Conservation (phyloP, 2,329 filamentous ascomycete species). For the Xylariales sp. region DNA sequence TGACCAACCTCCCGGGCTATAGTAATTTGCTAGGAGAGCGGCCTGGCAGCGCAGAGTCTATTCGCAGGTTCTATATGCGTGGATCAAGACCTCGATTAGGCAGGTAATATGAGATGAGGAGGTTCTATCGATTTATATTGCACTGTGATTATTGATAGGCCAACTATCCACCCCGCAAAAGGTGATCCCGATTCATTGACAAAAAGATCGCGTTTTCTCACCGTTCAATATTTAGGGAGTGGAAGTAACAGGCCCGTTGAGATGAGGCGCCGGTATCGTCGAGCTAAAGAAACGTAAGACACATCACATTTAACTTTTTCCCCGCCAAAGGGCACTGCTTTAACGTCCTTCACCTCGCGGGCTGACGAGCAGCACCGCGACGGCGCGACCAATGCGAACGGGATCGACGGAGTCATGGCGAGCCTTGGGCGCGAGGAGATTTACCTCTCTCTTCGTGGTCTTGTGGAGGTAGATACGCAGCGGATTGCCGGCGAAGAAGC, state of each 20-base stretch:
- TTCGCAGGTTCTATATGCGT: not conserved
- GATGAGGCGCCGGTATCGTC: no score
- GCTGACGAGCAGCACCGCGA: slow-evolving; percentile 6
- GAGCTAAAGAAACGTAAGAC: no score
- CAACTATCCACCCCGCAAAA: not conserved
- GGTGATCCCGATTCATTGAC: not conserved
- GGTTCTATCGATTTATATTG: not conserved
- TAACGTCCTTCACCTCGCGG: not conserved
- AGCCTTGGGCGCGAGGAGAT: slow-evolving; percentile 6
- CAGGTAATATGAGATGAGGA: not conserved
- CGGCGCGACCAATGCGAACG: slow-evolving; percentile 5
- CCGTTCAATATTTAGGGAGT: not conserved
- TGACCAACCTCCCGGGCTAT: not conserved
- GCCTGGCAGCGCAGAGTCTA: no score
- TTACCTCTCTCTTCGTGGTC: slow-evolving; percentile 7
- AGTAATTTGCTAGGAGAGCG: not conserved
- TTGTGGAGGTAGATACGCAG: slow-evolving; percentile 15
- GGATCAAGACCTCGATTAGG: not conserved
- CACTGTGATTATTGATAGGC: not conserved
- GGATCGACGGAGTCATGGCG: slow-evolving; percentile 13
- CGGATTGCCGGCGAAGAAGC: slow-evolving; percentile 14
- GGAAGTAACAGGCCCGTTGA: not conserved
- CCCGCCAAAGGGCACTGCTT: not conserved
- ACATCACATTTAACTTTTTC: no score
- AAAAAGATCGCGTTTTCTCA: no score